Base-by-base conservation (phyloP, 805 yeast genomes). In the Teunomyces barrocoloradensis region DNA sequence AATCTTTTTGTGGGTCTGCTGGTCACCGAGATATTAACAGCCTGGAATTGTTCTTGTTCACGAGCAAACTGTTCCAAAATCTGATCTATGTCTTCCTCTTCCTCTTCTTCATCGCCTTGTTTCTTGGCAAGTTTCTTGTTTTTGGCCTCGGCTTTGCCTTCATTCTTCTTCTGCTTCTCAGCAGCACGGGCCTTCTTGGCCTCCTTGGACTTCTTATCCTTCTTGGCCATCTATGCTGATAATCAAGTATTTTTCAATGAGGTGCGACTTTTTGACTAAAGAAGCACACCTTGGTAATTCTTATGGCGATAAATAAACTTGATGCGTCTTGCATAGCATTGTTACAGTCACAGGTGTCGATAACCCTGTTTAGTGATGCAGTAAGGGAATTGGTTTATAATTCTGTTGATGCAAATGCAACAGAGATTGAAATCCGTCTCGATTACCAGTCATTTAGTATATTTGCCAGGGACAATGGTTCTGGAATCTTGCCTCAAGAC, bases 121-220 rank as follows among this genome's bases (percentile, higher is more conserved):
- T 89, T 89, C 52, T 83, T 81, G 45, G 87, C 84, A 56, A 78
- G 73, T 63, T 89, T 89, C 66, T 90, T 88, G 57, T 78, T 74
- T 67, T 89, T 91, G 6, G 64, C 56, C 38, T 84, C 94, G 6
- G 94, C 84, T 62, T 94, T 92, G 44, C 81, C 71, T 44, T 74
- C 77, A 44, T 81, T 85, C 66, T 92, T 92, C 66, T 84, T 83
- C 51, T 79, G 81, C 71, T 92, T 92, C 53, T 80, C 89, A 32
- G 92, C 95, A 25, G 85, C 73, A 42, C 96, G 81, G 18, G 94
- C 95, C 77, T 89, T 90, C 68, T 89, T 89, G 57, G 96, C 89
- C 42, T 88, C 96, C 66, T 89, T 90, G 55, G 88, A 84, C 66
- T 89, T 88, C 69, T 89, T 89, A 52, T 77, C 84, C 59, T 81